Evolutionary conservation across 208 protist genomes (phyloP).

Genomic region (Blastocrithidia nonstop): DNA sequence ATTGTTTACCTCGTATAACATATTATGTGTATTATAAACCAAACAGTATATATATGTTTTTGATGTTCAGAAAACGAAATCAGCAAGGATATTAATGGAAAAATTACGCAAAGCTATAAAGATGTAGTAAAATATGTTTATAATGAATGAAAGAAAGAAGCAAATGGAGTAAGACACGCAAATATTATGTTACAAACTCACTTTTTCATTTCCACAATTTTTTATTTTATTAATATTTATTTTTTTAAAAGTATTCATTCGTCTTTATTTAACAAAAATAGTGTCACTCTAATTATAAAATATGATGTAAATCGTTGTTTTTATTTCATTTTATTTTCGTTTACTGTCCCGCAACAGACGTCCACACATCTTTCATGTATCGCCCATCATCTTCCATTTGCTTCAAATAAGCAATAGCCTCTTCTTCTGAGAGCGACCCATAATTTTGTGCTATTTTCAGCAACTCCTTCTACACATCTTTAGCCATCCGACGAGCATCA

Average conservation of each 20-base stretch:
- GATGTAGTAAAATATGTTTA: too few species aligned
- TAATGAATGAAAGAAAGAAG: too few species aligned
- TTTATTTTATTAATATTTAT: not conserved
- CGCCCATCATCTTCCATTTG: constrained; percentile 40
- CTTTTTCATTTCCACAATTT: not conserved
- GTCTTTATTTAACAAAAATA: not conserved
- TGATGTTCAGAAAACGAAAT: too few species aligned
- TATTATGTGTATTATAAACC: too few species aligned
- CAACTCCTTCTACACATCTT: constrained; percentile 70
- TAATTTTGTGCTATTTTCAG: constrained; percentile 27
- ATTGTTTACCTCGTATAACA: too few species aligned
- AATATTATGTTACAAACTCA: not conserved
- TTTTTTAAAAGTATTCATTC: not conserved
- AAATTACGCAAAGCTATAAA: too few species aligned
- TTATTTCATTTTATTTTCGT: constrained; percentile 3
- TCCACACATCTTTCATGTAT: constrained; percentile 80
- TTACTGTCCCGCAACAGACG: not conserved
- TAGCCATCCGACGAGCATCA: constrained; percentile 84
- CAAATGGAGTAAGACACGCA: too few species aligned
- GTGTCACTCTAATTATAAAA: not conserved
- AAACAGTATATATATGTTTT: too few species aligned
- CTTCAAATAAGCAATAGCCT: constrained; percentile 30
- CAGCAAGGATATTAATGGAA: too few species aligned
- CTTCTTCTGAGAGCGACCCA: constrained; percentile 21
- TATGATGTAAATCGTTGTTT: too few species aligned